These are phyloP conservation scores for Tolypocladium pustulatum DNA, from an alignment of 2,329 filamentous ascomycete species.

Conservation along the genomic window DNA sequence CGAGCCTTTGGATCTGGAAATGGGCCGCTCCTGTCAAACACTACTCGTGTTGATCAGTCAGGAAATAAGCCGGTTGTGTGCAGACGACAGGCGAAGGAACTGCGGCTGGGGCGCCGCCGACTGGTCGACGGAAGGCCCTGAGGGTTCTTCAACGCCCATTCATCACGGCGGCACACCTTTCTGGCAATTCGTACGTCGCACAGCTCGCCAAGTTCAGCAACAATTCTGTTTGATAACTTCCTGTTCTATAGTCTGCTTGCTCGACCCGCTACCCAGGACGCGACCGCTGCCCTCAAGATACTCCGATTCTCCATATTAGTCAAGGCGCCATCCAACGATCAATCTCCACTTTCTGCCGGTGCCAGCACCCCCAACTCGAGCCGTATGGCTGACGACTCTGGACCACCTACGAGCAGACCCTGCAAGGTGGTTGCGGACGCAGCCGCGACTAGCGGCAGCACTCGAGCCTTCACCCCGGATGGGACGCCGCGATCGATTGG, in stretches of 20 bases:
- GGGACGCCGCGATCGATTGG: conserved; percentile 1
- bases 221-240: background rate
- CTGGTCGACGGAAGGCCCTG: background rate
- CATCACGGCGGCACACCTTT: background rate
- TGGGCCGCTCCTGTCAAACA: background rate
- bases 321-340: background rate
- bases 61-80: background rate
- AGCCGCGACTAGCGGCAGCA: background rate
- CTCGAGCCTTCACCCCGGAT: background rate
- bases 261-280: background rate
- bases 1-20: background rate
- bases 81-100: background rate
- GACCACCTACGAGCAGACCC: background rate
- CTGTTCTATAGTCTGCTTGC: background rate
- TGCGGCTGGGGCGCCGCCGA: background rate
- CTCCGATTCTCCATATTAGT: too few species aligned
- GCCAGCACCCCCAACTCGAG: background rate
- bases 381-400: background rate
- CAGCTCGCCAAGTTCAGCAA: too few species aligned
- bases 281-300: background rate
- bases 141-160: background rate
- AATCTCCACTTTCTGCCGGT: background rate
- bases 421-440: background rate
- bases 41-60: background rate
- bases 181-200: too few species aligned